A percentile compares a stretch with the other conserved stretches of the same genome.
These are phyloP conservation scores for Annulohypoxylon stygium DNA, from an alignment of 495 filamentous ascomycete species.

Conservation along the genomic window DNA sequence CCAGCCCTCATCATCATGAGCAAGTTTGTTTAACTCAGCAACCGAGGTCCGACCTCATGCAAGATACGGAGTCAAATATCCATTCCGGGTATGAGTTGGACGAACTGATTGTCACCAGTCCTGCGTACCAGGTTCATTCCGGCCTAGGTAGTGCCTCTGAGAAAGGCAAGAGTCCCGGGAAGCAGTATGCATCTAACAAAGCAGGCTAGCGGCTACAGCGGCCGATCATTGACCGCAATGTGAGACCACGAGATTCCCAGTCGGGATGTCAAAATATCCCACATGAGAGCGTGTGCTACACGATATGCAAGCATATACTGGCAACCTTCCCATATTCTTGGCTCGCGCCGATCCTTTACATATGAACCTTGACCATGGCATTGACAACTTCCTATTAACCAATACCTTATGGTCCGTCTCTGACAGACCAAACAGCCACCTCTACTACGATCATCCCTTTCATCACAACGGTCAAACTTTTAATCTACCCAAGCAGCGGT, in stretches of 20 bases:
- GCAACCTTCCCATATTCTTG: slow-evolving; percentile 35
- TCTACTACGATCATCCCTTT: slow-evolving; percentile 11
- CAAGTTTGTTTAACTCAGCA: slow-evolving; percentile 23
- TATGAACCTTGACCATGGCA: slow-evolving; percentile 30
- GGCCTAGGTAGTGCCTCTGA: background rate
- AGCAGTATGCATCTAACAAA: background rate
- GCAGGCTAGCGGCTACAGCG: slow-evolving; percentile 25
- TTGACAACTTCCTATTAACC: slow-evolving; percentile 32
- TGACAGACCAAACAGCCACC: background rate
- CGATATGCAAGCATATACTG: slow-evolving; percentile 30
- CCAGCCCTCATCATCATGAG: background rate
- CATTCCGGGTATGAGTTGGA: slow-evolving; percentile 1
- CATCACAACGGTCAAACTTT: background rate
- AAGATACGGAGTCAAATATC: background rate
- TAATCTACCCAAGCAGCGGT: background rate
- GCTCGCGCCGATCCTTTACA: slow-evolving; percentile 33
- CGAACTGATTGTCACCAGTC: slow-evolving; percentile 8
- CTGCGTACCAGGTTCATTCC: background rate
- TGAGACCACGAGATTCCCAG: slow-evolving; percentile 30
- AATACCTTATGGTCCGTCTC: slow-evolving; percentile 5
- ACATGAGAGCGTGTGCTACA: slow-evolving; percentile 29
- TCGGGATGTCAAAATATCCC: slow-evolving; percentile 27
- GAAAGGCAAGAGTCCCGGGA: slow-evolving; percentile 5
- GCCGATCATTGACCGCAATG: slow-evolving; percentile 13
- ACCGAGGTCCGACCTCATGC: slow-evolving; percentile 4